Percentiles rank a stretch among this genome's conserved stretches.
phyloP scores from a whole-genome alignment of 148 eudicot species.

The Talinum fruticosum region DNA sequence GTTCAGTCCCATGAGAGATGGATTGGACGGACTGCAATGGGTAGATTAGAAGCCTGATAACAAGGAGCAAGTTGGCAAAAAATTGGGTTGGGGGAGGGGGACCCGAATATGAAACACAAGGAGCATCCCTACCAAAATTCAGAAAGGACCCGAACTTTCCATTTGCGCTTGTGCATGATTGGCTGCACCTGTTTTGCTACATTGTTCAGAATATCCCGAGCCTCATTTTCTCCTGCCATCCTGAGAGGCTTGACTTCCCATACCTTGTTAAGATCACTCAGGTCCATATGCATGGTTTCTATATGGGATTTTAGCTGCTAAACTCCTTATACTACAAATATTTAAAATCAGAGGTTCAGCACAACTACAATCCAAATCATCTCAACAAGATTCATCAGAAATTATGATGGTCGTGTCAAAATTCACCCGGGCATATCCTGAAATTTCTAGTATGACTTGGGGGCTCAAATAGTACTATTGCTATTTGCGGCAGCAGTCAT shows the following conservation, averaged over 20 bases:
- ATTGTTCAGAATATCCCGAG: slow-evolving; percentile 56
- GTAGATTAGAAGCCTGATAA: slow-evolving; percentile 12
- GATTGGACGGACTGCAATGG: slow-evolving; percentile 63
- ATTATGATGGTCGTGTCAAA: neutral
- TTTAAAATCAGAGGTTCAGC: neutral
- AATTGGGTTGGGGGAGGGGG: neutral
- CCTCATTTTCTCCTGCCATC: slow-evolving; percentile 61
- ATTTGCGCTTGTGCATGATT: slow-evolving; percentile 66
- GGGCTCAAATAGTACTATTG: no score
- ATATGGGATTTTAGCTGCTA: neutral
- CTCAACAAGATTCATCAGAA: neutral
- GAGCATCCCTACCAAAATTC: slow-evolving; percentile 59
- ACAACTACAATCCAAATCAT: neutral
- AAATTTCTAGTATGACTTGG: neutral
- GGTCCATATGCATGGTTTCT: slow-evolving; percentile 44
- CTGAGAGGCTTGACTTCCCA: slow-evolving; percentile 75
- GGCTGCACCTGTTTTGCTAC: slow-evolving; percentile 82
- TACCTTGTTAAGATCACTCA: slow-evolving; percentile 72
- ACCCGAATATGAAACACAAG: neutral
- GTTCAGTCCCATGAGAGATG: slow-evolving; percentile 72
- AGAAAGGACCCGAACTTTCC: slow-evolving; percentile 78
- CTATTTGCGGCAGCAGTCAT: neutral
- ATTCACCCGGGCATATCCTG: neutral
- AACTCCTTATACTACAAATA: neutral
- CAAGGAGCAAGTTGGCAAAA: neutral